Conservation (phyloP, 306 rosid genomes). For the Rosa multiflora region DNA sequence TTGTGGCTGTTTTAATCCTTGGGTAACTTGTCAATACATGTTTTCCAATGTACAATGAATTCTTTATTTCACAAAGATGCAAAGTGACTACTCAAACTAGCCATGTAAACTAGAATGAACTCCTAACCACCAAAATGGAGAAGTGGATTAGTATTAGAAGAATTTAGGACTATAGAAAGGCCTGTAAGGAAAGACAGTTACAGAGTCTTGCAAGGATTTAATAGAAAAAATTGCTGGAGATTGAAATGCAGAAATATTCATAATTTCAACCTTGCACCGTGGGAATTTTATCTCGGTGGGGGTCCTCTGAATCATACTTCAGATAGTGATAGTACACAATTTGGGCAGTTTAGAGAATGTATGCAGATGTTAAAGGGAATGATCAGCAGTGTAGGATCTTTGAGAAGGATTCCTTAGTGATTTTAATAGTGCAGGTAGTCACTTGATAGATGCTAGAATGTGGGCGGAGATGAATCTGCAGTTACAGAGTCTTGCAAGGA, state of each 20-base stretch:
- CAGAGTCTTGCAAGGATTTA: background rate
- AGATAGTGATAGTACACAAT: background rate
- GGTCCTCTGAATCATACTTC: background rate
- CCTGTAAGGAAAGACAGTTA: background rate
- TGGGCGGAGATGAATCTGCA: conserved; percentile 1
- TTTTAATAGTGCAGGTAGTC: background rate
- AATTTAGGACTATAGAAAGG: background rate
- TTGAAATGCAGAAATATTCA: background rate
- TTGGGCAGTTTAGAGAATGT: conserved; percentile 7
- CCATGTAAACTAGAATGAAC: conserved; percentile 17
- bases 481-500: conserved; percentile 2
- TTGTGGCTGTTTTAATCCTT: background rate
- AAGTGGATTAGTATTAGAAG: background rate
- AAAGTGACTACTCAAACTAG: background rate
- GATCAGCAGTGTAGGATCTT: conserved; percentile 3
- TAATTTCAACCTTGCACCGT: background rate
- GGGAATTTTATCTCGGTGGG: background rate
- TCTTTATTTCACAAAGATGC: background rate
- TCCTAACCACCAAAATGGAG: background rate
- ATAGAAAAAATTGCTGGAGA: background rate
- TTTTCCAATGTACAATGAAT: background rate
- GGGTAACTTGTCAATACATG: background rate
- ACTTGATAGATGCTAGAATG: background rate
- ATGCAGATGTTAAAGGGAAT: background rate
- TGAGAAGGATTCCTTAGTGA: conserved; percentile 7